Evolutionary conservation across 176 grass and related monocot genomes (phyloP), one percentile per base, ranked within the genome.

Genomic region (Oryza rufipogon): DNA sequence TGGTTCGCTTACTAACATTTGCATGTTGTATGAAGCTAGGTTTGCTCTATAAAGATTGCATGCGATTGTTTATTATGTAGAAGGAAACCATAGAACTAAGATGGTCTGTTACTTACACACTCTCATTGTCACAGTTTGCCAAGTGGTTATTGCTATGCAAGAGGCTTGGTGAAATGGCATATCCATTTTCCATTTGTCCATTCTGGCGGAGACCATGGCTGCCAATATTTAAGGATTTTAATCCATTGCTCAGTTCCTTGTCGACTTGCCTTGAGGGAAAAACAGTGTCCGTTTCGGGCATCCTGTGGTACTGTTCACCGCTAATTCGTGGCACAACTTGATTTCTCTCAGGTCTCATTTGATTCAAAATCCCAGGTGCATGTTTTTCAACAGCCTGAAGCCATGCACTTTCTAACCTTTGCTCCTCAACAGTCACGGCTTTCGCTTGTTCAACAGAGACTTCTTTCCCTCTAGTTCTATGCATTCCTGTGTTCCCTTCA

Each of bases 331-430:
- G 91, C 85, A 92, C 79, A 87, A 92, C 86, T 94, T 99, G 89
- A 85, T 96, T 90, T 89, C 80, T 96, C 90, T 92, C 96, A 58
- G 90, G 88, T 74, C 84, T 96, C 17, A 17, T 36, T 78, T 83
- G 86, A 83, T 26, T 91, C 44, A 86, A 64, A 19, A 87, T 77
- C 68, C 88, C 56, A 9, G 88, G 73, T 17, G 51, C 79, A 45
- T 78, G 89, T 61, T 92, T 95, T 85, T 92, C 90, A 74, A 75
- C 90, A 86, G 81, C 63, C 86, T 94, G 96, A 65, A 99, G 91
- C 96, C 96, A 92, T 76, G 96, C 91, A 89, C 92, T 91, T 84
- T 98, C 96, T 73, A 98, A 88, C 75, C 93, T 98, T 84, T 91
- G 90, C 66, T 98, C 93, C 81, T 90, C 90, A 56, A 72, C 78